Base-by-base conservation (phyloP, 768 basidiomycete genomes). In the Hysterangium stoloniferum region DNA sequence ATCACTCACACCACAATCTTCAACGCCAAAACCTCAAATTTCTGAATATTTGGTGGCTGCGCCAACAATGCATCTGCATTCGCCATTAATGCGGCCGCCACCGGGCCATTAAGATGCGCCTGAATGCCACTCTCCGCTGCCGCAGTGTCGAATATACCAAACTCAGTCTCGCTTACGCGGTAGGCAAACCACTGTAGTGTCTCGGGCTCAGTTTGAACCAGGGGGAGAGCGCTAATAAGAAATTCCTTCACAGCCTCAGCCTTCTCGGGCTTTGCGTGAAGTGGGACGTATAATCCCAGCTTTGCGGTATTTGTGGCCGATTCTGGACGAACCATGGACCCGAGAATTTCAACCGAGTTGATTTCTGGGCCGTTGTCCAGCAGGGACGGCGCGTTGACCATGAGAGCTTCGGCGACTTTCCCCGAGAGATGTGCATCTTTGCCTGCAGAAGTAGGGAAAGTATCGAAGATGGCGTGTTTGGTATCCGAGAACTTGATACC, bases 71-170 rank as follows among this genome's bases (percentile, higher is more conserved):
- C 64, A 13, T 68, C 65, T 0, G 60, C 68, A 17, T 59, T 59
- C 0, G 61, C 64, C 46, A 68, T 63, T 29, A 71, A 53, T 32
- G 65, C 65, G 24, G 58, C 62, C 2, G 70, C 69, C 4, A 68
- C 66, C 48, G 65, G 57, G 15, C 69, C 70, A 6, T 52, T 50
- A 13, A 71, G 53, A 53, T 71, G 70, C 15, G 62, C 61, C 13
- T 63, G 54, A 28, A 65, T 54, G 3, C 63, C 68, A n/a, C 54
- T 58, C 36, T 69, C 67, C 28, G 44, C 53, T 15, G 62, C 54
- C 56, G 69, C 69, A 53, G 70, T 68, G 54, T 67, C 70, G 54
- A 71, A 48, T 36, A 70, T 67, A 3, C 59, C 69, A 53, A 73
- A 71, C 12, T 59, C 58, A 50, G 65, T 67, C 1, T 66, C 69